phyloP scores from a whole-genome alignment of 2,329 filamentous ascomycete genomes.

The Hymenoscyphus fraxineus region DNA sequence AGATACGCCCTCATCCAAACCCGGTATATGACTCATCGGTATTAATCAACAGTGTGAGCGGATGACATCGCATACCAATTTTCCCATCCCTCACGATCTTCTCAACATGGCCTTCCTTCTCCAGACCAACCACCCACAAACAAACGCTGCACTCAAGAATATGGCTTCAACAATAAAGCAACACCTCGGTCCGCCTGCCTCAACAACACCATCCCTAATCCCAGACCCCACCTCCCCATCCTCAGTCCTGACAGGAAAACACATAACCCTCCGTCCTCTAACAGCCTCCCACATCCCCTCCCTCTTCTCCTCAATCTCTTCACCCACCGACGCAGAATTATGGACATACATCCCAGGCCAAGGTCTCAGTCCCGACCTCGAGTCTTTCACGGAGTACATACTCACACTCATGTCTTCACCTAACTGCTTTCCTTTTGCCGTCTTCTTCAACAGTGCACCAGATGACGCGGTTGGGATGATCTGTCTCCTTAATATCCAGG shows the following conservation, averaged over 20 bases:
- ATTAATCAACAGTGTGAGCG: background rate
- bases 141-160: background rate
- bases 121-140: background rate
- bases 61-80: background rate
- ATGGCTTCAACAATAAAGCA: background rate
- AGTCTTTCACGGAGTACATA: slow-evolving; percentile 33
- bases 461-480: slow-evolving; percentile 40
- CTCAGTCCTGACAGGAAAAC: slow-evolving; percentile 14
- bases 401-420: slow-evolving; percentile 27
- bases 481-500: slow-evolving; percentile 44
- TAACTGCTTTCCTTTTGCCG: slow-evolving; percentile 41
- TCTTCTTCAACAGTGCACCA: slow-evolving; percentile 24
- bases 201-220: slow-evolving; percentile 12
- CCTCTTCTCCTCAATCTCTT: slow-evolving; percentile 25
- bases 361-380: slow-evolving; percentile 36
- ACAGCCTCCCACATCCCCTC: slow-evolving; percentile 15
- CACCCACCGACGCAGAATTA: slow-evolving; percentile 27
- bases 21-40: background rate
- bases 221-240: slow-evolving; percentile 11
- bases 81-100: background rate
- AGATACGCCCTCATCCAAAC: background rate
- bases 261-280: slow-evolving; percentile 24
- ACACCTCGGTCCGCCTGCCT: slow-evolving; percentile 10
- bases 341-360: slow-evolving; percentile 41
- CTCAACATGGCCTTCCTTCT: background rate